Evolutionary conservation across 441 rosid species (phyloP).

Genomic region (Populus tomentosa): DNA sequence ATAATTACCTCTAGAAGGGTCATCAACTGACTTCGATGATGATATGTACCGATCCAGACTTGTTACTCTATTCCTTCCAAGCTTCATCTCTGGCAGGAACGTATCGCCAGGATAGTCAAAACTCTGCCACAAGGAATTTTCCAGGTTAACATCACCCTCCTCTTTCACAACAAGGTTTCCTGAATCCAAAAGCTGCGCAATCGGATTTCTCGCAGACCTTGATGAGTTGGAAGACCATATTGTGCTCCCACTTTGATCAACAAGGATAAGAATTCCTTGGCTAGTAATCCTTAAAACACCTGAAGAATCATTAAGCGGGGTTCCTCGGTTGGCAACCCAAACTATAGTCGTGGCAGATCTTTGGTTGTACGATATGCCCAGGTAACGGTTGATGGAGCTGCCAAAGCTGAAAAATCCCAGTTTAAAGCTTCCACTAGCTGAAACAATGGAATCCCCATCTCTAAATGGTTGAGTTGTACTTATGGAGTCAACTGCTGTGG

Average conservation of each 20-base stretch:
- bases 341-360: no score
- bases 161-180: constrained; percentile 24
- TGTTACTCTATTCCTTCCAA: constrained; percentile 23
- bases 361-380: no score
- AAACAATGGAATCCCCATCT: constrained; percentile 11
- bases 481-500: background rate
- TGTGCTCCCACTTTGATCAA: no score
- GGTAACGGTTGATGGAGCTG: no score
- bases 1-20: constrained; percentile 28
- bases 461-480: background rate
- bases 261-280: no score
- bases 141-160: background rate
- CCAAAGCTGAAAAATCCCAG: no score
- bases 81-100: constrained; percentile 28
- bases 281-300: no score
- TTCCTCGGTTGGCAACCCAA: no score
- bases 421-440: background rate
- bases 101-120: constrained; percentile 31
- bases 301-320: no score
- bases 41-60: constrained; percentile 18
- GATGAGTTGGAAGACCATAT: background rate
- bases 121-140: constrained; percentile 30
- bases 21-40: constrained; percentile 28
- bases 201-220: background rate
- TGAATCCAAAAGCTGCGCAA: constrained; percentile 20